phyloP scores from a whole-genome alignment of 805 yeast genomes.

The Candida railenensis region DNA sequence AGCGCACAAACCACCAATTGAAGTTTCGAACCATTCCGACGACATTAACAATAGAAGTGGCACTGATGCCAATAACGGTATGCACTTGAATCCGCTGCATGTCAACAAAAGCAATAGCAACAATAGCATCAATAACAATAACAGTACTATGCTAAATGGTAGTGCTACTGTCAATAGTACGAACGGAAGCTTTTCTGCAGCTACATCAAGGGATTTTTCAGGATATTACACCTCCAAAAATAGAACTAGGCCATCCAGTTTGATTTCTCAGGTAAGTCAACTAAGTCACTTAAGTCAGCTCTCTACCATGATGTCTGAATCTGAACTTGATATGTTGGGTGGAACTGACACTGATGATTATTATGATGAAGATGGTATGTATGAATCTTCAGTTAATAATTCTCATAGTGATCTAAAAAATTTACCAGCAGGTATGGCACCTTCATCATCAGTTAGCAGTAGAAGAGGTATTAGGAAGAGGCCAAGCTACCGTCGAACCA shows the following conservation, averaged over 20 bases:
- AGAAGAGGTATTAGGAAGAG: constrained; percentile 16
- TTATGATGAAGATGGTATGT: constrained; percentile 34
- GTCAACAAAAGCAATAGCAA: not conserved
- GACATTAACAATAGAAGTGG: not conserved
- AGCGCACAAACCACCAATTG: not conserved
- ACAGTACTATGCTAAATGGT: not conserved
- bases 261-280: constrained; percentile 40
- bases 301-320: constrained; percentile 42
- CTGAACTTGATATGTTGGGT: constrained; percentile 38
- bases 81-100: not conserved
- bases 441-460: constrained; percentile 12
- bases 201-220: constrained; percentile 1
- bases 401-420: constrained; percentile 26
- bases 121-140: constrained; percentile 1
- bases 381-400: constrained; percentile 37
- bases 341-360: constrained; percentile 34
- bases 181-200: not conserved
- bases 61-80: not conserved
- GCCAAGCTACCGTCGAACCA: constrained; percentile 30
- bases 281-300: constrained; percentile 40
- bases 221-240: not conserved
- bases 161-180: not conserved
- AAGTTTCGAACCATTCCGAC: not conserved
- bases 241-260: constrained; percentile 38
- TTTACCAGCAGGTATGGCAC: constrained; percentile 13